Evolutionary conservation across 441 rosid genomes (phyloP), one percentile per base, ranked within the genome.

Genomic region (Mallotus japonicus): DNA sequence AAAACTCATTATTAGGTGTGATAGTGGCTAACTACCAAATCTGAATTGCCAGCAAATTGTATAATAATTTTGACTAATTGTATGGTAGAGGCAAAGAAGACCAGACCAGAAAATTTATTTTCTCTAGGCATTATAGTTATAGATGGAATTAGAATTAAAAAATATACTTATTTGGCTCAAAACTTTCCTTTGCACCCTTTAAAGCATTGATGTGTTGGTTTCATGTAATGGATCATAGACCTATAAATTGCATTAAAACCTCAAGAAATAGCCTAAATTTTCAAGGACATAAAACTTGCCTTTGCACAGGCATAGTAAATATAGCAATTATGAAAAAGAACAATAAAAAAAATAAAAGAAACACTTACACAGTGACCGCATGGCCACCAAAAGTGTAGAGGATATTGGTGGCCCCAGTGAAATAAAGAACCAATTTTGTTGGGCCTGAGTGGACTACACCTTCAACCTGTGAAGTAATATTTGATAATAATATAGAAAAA

Each of bases 371-470:
- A 67, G 99, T 94, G 75, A 94, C 99, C 10, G 99, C 99, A 76
- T 94, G 99, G 16, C 99, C 99, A 20, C 99, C 99, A 62, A 94
- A 94, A 46, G 99, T 94, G 78, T 94, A 94, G 75, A 94, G 86
- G 49, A 94, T 89, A 73, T 94, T 94, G 72, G 99, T 94, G 79
- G 99, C 99, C 37, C 98, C 98, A 42, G 99, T 92, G 78, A 94
- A 92, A 84, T 92, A 94, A 4, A 92, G 89, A 75, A 92, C 97
- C 68, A 89, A 67, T 81, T 87, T 88, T 42, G 78, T 83, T 22
- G 99, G 97, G 49, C 87, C 99, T 16, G 91, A 34, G 78, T 92
- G 99, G 22, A 65, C 75, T 28, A 87, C 97, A 37, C 87, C 91
- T 8, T 87, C 91, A 19, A 8, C 82, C 99, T 94, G 80, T 32